A percentile compares a stretch with the other conserved stretches of the same genome.
These are phyloP conservation scores for Colletotrichum sublineola DNA, from an alignment of 2,329 filamentous ascomycete genomes.

Conservation along the genomic window DNA sequence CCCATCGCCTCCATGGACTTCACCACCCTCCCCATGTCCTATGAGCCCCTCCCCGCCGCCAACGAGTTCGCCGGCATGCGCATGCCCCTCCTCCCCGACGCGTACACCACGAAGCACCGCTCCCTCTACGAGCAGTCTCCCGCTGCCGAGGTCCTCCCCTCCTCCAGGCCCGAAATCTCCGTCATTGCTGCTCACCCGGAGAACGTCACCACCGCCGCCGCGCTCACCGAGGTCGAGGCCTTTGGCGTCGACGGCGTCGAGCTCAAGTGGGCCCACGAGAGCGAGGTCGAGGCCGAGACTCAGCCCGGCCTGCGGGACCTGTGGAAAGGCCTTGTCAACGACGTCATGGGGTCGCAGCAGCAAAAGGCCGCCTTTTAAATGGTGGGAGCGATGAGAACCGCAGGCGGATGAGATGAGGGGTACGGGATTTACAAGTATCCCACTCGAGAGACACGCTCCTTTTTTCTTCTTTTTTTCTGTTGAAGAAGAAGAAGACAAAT, in stretches of 20 bases:
- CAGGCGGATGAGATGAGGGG: too few species aligned
- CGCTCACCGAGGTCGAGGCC: constrained; percentile 70
- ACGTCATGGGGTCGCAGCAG: constrained; percentile 51
- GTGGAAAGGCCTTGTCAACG: constrained; percentile 70
- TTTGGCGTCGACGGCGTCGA: constrained; percentile 69
- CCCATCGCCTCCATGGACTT: constrained; percentile 62
- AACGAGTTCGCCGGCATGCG: constrained; percentile 59
- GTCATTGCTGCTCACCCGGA: constrained; percentile 71
- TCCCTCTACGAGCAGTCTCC: constrained; percentile 57
- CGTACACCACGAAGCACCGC: constrained; percentile 60
- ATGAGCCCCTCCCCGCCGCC: constrained; percentile 47
- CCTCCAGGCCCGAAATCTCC: constrained; percentile 61
- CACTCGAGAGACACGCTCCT: not conserved
- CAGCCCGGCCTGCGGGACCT: constrained; percentile 62
- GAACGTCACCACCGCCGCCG: constrained; percentile 61
- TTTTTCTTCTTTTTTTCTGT: not conserved
- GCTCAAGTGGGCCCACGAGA: constrained; percentile 65
- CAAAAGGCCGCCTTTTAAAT: constrained; percentile 32
- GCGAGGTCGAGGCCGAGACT: constrained; percentile 48
- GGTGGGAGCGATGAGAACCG: too few species aligned
- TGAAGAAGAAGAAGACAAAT: not conserved
- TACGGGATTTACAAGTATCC: not conserved
- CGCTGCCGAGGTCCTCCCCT: constrained; percentile 48
- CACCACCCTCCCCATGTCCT: constrained; percentile 64
- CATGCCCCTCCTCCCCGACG: constrained; percentile 73